Evolutionary conservation across 345 rosid genomes (phyloP), one percentile per base, ranked within the genome.

Genomic region (Boechera retrofracta): DNA sequence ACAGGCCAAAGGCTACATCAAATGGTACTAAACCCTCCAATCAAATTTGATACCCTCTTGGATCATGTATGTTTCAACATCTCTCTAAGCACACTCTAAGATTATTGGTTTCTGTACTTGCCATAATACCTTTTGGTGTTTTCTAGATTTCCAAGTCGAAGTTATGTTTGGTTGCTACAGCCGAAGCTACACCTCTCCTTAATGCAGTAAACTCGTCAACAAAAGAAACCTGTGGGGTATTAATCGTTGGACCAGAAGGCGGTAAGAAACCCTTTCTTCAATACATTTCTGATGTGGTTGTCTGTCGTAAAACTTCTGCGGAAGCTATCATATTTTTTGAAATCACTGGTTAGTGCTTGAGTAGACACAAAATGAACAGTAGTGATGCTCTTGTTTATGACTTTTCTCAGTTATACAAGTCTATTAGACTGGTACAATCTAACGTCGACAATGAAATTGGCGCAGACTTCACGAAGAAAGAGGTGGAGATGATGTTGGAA

Each of bases 161-260:
- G 73, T 81, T 85, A 67, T 87, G 90, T 77, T 85, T 92, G 86
- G 76, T 87, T 62, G 97, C 97, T 66, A 82, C 83, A 51, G 97
- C 97, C 29, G 89, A 85, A 85, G 95, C 92, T 82, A 81, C 90
- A 53, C 92, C 95, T 67, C 87, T 94, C 68, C 76, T 89, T 71
- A 79, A 57, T 72, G 85, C 81, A 68, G 75, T 88, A 80, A 68
- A 82, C 64, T 84, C 89, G 36, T 47, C 79, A 10, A 73, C 76
- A 62, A 82, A 73, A 38, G 91, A 86, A 77, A 38, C 88, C 13
- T 82, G 85, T 64, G 94, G 97, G 73, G 49, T 91, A 42, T 82
- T 89, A 64, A 83, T 89, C 33, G 82, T 92, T 69, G 91, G 97
- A 78, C 97, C 98, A 59, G 98, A 92, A 82, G 98, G 98, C 28